Evolutionary conservation across 768 basidiomycete genomes (phyloP), one percentile per base, ranked within the genome.

Genomic region (Podaxis carcinomalis): DNA sequence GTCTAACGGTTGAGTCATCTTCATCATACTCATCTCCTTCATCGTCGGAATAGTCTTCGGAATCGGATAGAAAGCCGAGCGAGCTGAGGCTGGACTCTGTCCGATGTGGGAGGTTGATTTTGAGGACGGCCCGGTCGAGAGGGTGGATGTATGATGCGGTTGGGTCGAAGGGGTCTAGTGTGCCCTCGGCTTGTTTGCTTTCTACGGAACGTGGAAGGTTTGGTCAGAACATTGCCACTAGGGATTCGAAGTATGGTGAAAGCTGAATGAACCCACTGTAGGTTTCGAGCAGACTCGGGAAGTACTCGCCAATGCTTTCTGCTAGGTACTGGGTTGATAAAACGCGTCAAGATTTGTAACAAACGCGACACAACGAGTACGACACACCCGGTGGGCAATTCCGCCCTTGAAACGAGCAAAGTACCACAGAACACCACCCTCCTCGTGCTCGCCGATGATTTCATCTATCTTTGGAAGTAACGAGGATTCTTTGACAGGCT

Each of bases 321-420:
- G 77, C 77, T 51, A 70, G 72, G 67, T 80, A 80, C 87, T 88
- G 61, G 27, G 63, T 62, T 2, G 44, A 46, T 59, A 46, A 55
- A 56, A 70, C 72, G 73, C 71, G 70, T 75, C 59, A 74, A 50
- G 61, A 64, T n/a, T n/a, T 39, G 56, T 40, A 37, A 27, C 9
- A 56, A 10, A 60, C 50, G 49, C 59, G 52, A 60, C 61, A 57
- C 28, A 19, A 58, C 54, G 23, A 5, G 63, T 56, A 52, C 56
- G 62, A 64, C 79, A 59, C 61, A 88, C 89, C 74, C 80, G 85
- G 65, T 81, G 77, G 10, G 81, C 79, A 28, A 84, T 79, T n/a
- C 85, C 88, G 51, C 80, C 80, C 49, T 74, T 70, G 63, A 79
- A 82, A 37, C 82, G 79, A 46, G 84, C 89, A 71, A 81, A 92